Conservation (phyloP, 768 basidiomycete species). For the Lentinula raphanica region DNA sequence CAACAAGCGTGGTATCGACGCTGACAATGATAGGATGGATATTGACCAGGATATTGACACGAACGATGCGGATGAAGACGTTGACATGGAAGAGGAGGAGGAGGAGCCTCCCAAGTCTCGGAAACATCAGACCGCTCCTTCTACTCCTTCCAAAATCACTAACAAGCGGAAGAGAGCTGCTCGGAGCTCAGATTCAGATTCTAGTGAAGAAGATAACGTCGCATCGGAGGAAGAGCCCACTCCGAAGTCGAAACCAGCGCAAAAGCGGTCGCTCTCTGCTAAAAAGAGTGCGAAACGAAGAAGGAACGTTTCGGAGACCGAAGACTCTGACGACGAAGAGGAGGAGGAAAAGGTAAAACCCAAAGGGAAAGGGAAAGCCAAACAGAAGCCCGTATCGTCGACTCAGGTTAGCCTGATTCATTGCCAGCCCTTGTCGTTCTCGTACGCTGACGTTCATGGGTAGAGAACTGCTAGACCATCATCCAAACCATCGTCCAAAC, state of each 20-base stretch:
- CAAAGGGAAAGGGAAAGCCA: neutral
- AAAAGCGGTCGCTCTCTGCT: neutral
- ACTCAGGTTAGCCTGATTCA: neutral
- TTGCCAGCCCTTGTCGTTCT: neutral
- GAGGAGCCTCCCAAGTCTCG: conserved; percentile 18
- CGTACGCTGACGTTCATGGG: neutral
- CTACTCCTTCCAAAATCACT: neutral
- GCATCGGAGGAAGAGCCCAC: neutral
- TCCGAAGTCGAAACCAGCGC: neutral
- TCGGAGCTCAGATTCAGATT: neutral
- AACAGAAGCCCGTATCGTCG: neutral
- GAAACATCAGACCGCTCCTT: neutral
- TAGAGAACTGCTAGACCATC: neutral
- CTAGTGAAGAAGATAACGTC: neutral
- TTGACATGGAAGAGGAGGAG: conserved; percentile 21
- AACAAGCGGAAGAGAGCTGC: neutral
- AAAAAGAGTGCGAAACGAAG: neutral
- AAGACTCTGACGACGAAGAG: neutral
- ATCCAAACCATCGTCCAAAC: neutral
- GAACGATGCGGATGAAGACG: neutral
- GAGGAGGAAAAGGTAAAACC: neutral
- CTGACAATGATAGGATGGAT: conserved; percentile 3
- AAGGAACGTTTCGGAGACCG: neutral
- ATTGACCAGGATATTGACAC: too few species aligned
- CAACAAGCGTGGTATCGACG: neutral